Percentiles rank a stretch among this genome's conserved stretches.
Evolutionary conservation across 1,139 yeast species (phyloP).

Genomic region (Blastobotrys serpentis): DNA sequence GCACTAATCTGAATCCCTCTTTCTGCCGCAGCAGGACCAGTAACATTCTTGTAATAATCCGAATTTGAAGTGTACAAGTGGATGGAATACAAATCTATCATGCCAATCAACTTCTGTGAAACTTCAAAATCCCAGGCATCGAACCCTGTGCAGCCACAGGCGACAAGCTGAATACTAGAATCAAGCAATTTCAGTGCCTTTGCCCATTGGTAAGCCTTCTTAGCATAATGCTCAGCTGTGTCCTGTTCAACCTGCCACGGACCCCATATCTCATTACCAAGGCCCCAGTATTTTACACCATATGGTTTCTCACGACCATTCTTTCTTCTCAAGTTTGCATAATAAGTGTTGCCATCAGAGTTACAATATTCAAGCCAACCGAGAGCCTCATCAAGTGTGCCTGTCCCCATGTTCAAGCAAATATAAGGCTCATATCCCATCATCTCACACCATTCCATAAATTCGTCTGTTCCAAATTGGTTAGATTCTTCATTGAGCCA

Average conservation of each 20-base stretch:
- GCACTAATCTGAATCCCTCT: constrained; percentile 36
- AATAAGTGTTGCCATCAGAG: constrained; percentile 37
- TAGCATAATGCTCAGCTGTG: constrained; percentile 36
- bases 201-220: constrained; percentile 39
- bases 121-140: constrained; percentile 38
- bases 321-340: constrained; percentile 35
- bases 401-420: constrained; percentile 42
- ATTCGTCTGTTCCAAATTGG: constrained; percentile 40
- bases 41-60: constrained; percentile 36
- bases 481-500: constrained; percentile 39
- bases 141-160: constrained; percentile 38
- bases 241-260: constrained; percentile 42
- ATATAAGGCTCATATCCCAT: constrained; percentile 38
- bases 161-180: constrained; percentile 33
- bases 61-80: constrained; percentile 37
- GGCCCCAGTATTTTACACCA: constrained; percentile 41
- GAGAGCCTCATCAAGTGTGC: constrained; percentile 40
- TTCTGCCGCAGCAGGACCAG: constrained; percentile 39
- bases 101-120: constrained; percentile 32
- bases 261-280: constrained; percentile 43
- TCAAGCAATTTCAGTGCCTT: constrained; percentile 39
- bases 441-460: constrained; percentile 38
- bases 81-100: constrained; percentile 39
- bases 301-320: constrained; percentile 40
- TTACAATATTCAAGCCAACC: constrained; percentile 42